Base-by-base conservation (phyloP, 345 rosid species). In the Erucastrum elatum region DNA sequence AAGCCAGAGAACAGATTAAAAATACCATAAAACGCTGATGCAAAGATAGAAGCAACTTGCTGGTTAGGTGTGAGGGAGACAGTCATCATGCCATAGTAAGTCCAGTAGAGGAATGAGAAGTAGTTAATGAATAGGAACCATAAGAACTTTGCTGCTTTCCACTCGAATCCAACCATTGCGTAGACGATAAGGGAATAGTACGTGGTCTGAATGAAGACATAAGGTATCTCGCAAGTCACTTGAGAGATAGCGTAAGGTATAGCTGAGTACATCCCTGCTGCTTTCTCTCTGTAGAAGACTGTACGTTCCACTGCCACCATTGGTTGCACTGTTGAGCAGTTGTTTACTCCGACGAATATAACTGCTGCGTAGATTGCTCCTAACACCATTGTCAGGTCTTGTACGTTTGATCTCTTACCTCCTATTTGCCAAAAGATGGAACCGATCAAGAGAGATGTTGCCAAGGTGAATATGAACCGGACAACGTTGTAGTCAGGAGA, bases 11-110 rank as follows among this genome's bases (percentile, higher is more conserved):
- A 94, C 46, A 94, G 88, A 60, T 87, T 90, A 75, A 94, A 94
- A 58, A 92, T 84, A 3, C 87, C 68, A 13, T 90, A 94, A 69
- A 92, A 94, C 5, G 97, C 88, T 37, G 94, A 84, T 1, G 90
- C 93, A 5, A 90, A 87, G 41, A 92, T 90, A 4, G 97, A 79
- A 37, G 98, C 93, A 31, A 90, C 87, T 84, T 94, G 93, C 49
- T 87, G 91, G 85, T 92, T 94, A 62, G 98, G 98, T 1, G 91
- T 92, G 75, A 94, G 81, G 34, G 98, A 82, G 67, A 90, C 94
- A 0, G 93, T 87, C 98, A 94, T 90, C 98, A 92, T 89, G 61
- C 97, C 97, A 1, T 94, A 94, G 87, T 89, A 94, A 4, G 98
- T 89, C 90, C 85, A 94, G 94, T 92, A 86, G 25, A 94, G 90